Evolutionary conservation across 1,139 yeast species (phyloP), one percentile per base, ranked within the genome.

Genomic region (Yamadazyma aaseri): DNA sequence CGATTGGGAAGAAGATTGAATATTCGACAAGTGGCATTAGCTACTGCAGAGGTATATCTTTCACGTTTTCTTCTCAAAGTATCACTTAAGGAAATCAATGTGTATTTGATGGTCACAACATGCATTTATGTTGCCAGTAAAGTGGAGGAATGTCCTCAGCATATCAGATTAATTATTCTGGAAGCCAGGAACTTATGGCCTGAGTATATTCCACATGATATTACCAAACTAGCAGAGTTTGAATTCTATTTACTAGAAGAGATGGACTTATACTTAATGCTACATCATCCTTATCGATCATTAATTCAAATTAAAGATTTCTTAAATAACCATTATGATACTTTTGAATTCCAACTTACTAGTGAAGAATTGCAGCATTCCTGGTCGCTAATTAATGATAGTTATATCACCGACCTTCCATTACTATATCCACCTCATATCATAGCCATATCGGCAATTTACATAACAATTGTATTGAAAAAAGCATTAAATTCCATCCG

Each of bases 161-260:
- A 92, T 54, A 89, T 92, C 7, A 66, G 97, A 37, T 76, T 90
- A 1, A 73, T 92, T 10, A 76, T 86, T 15, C 72, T 81, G 18
- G 97, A 92, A 53, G 95, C 97, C 2, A 66, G 96, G 33, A 83
- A 83, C 29, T 60, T 87, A 31, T 92, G 98, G 97, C 97, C 97
- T 0, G 97, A 90, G 51, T 87, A 81, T 52, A 82, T 92, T 21
- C 95, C 97, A 0, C 89, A 86, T 37, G 98, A 92, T 55, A 78
- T 90, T 15, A 83, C 96, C 25, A 86, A 86, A 51, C 70, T 92
- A n/a, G 97, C 97, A 0, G 98, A 92, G 54, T 86, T 94, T 61
- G 98, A 92, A 60, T 92, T 92, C 56, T 92, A 92, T 53, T 58
- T 92, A 33, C 82, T 92, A 24, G 97, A 89, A 53, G 97, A 90